phyloP scores from a whole-genome alignment of 108 stramenopile species.

The Phaeodactylum tricornutum region DNA sequence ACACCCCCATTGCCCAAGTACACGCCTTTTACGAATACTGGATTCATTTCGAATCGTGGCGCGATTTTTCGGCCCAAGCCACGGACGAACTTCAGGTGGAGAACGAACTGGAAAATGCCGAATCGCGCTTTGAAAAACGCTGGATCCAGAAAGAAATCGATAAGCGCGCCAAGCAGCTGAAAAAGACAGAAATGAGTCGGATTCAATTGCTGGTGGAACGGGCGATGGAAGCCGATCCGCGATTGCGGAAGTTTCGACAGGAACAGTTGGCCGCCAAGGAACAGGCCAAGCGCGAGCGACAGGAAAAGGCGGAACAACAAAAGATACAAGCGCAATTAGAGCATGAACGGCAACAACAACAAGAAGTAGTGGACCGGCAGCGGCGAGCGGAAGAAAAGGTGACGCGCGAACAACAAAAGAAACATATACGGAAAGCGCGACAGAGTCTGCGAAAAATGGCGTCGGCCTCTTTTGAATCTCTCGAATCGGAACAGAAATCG shows the following conservation, averaged over 20 bases:
- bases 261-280: conserved; percentile 41
- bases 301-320: conserved; percentile 33
- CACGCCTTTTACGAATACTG: conserved; percentile 94
- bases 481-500: not conserved
- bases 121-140: conserved; percentile 89
- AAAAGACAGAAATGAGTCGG: conserved; percentile 88
- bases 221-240: conserved; percentile 89
- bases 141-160: conserved; percentile 98
- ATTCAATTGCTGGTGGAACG: conserved; percentile 86
- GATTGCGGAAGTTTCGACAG: conserved; percentile 63
- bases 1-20: conserved; percentile 80
- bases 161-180: conserved; percentile 79
- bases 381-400: conserved; percentile 32
- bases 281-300: conserved; percentile 25
- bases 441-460: conserved; percentile 17
- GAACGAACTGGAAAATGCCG: conserved; percentile 72
- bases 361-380: conserved; percentile 45
- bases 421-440: conserved; percentile 65
- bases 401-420: conserved; percentile 69
- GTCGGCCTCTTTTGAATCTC: conserved; percentile 2
- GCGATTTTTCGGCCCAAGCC: conserved; percentile 87
- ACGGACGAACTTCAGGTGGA: conserved; percentile 69
- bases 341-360: conserved; percentile 30
- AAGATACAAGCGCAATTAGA: conserved; percentile 16
- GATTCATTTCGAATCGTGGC: conserved; percentile 92